A percentile compares a stretch with the other conserved stretches of the same genome.
Evolutionary conservation across 2,329 filamentous ascomycete species (phyloP).

Genomic region (Pestalotiopsis fici): DNA sequence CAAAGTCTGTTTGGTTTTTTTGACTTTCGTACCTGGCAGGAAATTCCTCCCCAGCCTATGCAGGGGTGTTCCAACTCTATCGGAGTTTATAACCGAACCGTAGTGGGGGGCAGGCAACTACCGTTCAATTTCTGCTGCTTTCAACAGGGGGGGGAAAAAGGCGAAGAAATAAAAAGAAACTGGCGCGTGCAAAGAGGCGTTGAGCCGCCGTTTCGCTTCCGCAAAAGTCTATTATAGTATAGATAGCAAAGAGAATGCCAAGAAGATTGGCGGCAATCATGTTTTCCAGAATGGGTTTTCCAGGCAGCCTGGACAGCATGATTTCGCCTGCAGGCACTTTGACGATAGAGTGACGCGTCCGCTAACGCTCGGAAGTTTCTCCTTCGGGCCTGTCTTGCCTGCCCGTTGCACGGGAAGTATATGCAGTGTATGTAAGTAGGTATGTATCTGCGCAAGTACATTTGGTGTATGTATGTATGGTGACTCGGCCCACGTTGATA

Average conservation of each 20-base stretch:
- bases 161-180: neutral
- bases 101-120: neutral
- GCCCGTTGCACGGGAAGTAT: too few relatives aligned
- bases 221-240: neutral
- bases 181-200: neutral
- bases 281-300: neutral
- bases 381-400: neutral
- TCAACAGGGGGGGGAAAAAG: too few relatives aligned
- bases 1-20: neutral
- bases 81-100: neutral
- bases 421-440: too few relatives aligned
- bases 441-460: too few relatives aligned
- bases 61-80: neutral
- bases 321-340: neutral
- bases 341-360: neutral
- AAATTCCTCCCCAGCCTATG: neutral
- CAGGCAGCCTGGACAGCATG: neutral
- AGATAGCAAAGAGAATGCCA: neutral
- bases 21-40: neutral
- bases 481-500: neutral
- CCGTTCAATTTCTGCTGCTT: too few relatives aligned
- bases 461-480: too few relatives aligned
- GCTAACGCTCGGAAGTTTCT: neutral
- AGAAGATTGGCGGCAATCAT: neutral
- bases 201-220: neutral